Percentiles rank a stretch among this genome's conserved stretches.
Evolutionary conservation across 164 flowering plant species (phyloP).

Genomic region (Magnolia kwangsiensis): DNA sequence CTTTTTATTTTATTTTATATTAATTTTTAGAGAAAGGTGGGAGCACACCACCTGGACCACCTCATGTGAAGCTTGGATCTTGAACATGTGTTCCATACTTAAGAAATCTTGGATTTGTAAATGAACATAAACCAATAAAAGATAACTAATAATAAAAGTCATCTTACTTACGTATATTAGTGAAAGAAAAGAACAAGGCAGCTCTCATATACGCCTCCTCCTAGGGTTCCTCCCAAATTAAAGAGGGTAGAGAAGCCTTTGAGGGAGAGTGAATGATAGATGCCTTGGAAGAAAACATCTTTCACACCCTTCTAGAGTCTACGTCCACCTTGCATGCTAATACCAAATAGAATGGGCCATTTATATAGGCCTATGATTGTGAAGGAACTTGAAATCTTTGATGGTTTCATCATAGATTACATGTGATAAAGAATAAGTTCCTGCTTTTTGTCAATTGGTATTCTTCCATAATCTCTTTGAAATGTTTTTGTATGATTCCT

Average conservation of each 20-base stretch:
- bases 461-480: not conserved
- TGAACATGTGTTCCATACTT: too few species aligned
- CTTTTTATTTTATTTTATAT: too few species aligned
- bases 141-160: too few species aligned
- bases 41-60: too few species aligned
- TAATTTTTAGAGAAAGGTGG: too few species aligned
- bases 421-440: not conserved
- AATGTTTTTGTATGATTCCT: not conserved
- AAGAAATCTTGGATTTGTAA: too few species aligned
- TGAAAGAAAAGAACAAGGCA: not conserved
- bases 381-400: conserved; percentile 2
- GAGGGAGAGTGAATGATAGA: conserved; percentile 12
- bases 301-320: too few species aligned
- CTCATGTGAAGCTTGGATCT: too few species aligned
- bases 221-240: not conserved
- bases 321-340: not conserved
- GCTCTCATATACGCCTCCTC: not conserved
- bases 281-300: conserved; percentile 1
- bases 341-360: not conserved
- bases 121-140: not conserved
- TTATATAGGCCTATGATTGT: conserved; percentile 9
- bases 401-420: not conserved
- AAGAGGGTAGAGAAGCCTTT: not conserved
- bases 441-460: not conserved
- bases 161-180: not conserved